Conservation (phyloP, 2,329 filamentous ascomycete species). For the Aspergillus ochraceoroseus region DNA sequence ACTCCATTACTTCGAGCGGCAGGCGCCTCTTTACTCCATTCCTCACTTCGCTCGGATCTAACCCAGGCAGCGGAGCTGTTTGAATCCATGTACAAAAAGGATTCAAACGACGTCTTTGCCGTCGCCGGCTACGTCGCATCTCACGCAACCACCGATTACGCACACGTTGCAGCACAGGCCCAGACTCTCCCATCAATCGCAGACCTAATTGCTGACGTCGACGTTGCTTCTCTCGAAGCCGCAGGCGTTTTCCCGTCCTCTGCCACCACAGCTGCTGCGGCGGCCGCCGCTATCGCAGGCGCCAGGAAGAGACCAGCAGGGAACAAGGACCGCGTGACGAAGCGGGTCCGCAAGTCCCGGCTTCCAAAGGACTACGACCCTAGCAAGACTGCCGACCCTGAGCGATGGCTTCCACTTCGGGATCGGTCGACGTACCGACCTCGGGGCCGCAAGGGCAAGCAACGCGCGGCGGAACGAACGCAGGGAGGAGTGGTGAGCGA, state of each 20-base stretch:
- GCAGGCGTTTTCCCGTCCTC: conserved; percentile 41
- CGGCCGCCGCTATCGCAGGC: conserved; percentile 32
- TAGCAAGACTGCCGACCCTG: conserved; percentile 75
- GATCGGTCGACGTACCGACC: conserved; percentile 85
- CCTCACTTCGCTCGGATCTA: conserved; percentile 63
- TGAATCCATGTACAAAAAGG: conserved; percentile 60
- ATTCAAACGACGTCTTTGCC: conserved; percentile 62
- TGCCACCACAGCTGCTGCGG: conserved; percentile 28
- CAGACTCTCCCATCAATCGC: conserved; percentile 38
- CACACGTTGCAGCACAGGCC: conserved; percentile 35
- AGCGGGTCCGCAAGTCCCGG: conserved; percentile 45
- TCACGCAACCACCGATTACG: conserved; percentile 53
- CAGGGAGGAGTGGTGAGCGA: conserved; percentile 80
- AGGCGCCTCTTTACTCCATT: conserved; percentile 75
- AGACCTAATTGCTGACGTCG: conserved; percentile 43
- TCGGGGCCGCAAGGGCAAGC: conserved; percentile 88
- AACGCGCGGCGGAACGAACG: conserved; percentile 70
- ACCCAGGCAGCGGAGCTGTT: conserved; percentile 73
- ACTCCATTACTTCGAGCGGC: conserved; percentile 72
- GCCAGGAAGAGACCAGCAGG: conserved; percentile 40
- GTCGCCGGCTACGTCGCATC: conserved; percentile 83
- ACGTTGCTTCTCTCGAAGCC: conserved; percentile 43
- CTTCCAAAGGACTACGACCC: conserved; percentile 56
- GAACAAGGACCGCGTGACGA: conserved; percentile 33
- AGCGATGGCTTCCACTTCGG: conserved; percentile 86